phyloP scores from a whole-genome alignment of 2,329 filamentous ascomycete species.

The Pseudocercospora ulei region DNA sequence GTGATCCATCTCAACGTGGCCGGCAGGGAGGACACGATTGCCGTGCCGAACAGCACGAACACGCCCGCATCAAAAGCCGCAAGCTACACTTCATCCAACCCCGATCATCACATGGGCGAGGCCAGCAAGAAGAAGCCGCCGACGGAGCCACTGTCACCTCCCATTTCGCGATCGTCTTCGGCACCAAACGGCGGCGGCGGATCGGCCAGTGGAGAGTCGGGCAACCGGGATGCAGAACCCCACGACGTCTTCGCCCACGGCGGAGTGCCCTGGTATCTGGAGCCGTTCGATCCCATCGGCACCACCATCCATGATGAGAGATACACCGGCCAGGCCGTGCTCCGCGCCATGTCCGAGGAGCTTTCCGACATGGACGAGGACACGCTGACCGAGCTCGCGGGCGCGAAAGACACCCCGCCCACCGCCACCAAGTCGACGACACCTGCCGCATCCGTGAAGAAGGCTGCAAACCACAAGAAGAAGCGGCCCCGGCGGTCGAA shows the following conservation, averaged over 20 bases:
- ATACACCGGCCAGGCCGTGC: slow-evolving; percentile 63
- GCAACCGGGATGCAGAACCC: slow-evolving; percentile 32
- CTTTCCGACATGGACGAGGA: slow-evolving; percentile 88
- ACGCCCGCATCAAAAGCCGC: slow-evolving; percentile 24
- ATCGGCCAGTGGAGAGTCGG: slow-evolving; percentile 18
- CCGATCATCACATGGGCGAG: slow-evolving; percentile 12
- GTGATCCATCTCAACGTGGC: slow-evolving; percentile 22
- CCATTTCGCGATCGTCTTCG: slow-evolving; percentile 27
- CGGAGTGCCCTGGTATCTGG: slow-evolving; percentile 80
- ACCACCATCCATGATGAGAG: slow-evolving; percentile 70
- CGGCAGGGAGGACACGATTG: slow-evolving; percentile 19
- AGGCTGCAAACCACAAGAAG: slow-evolving; percentile 10
- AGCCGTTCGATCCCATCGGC: slow-evolving; percentile 66
- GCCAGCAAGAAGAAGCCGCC: slow-evolving; percentile 23
- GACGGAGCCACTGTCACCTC: slow-evolving; percentile 32
- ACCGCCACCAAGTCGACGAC: slow-evolving; percentile 13
- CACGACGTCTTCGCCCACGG: slow-evolving; percentile 48
- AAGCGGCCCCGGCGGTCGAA: slow-evolving; percentile 14
- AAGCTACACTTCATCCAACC: slow-evolving; percentile 23
- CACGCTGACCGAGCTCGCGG: slow-evolving; percentile 56
- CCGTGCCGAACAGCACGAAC: slow-evolving; percentile 18
- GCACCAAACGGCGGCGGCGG: slow-evolving; percentile 13
- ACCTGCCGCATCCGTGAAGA: slow-evolving; percentile 1
- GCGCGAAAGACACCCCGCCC: slow-evolving; percentile 19
- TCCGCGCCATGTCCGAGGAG: slow-evolving; percentile 61